Evolutionary conservation across 805 yeast genomes (phyloP).

Genomic region (Metschnikowia vanudenii): DNA sequence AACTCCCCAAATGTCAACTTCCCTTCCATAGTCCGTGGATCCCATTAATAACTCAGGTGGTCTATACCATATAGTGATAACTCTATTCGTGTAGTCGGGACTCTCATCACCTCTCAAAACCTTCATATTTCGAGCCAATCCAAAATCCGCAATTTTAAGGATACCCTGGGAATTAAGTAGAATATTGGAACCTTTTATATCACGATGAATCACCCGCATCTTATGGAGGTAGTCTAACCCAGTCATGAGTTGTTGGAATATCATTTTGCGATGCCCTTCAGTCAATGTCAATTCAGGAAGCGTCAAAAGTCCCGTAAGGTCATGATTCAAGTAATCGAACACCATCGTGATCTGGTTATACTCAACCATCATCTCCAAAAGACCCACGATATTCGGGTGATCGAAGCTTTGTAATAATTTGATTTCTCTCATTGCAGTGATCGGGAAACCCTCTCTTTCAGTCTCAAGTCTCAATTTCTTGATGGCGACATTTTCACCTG

Average conservation of each 20-base stretch:
- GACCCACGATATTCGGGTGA: conserved; percentile 77
- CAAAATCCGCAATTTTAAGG: conserved; percentile 77
- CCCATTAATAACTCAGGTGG: conserved; percentile 94
- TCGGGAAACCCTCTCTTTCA: conserved; percentile 94
- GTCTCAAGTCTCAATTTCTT: conserved; percentile 79
- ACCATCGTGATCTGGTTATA: conserved; percentile 76
- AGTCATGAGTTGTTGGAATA: conserved; percentile 62
- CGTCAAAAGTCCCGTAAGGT: conserved; percentile 80
- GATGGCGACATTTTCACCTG: conserved; percentile 77
- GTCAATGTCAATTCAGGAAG: conserved; percentile 66
- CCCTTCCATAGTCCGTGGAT: conserved; percentile 84
- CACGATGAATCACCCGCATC: conserved; percentile 71
- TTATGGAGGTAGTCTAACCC: conserved; percentile 71
- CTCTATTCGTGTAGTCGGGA: conserved; percentile 90
- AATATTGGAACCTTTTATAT: conserved; percentile 79
- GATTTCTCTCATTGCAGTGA: conserved; percentile 91
- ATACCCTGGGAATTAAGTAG: conserved; percentile 60
- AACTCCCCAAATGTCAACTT: conserved; percentile 95
- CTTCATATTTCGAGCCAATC: conserved; percentile 76
- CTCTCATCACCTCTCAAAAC: conserved; percentile 47
- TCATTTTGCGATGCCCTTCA: conserved; percentile 63
- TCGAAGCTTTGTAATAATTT: conserved; percentile 77
- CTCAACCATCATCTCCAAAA: conserved; percentile 89
- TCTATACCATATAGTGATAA: conserved; percentile 94
- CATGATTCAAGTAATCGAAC: conserved; percentile 92